Conservation (phyloP, 2,329 filamentous ascomycete genomes). For the Fusarium pseudonygamai region DNA sequence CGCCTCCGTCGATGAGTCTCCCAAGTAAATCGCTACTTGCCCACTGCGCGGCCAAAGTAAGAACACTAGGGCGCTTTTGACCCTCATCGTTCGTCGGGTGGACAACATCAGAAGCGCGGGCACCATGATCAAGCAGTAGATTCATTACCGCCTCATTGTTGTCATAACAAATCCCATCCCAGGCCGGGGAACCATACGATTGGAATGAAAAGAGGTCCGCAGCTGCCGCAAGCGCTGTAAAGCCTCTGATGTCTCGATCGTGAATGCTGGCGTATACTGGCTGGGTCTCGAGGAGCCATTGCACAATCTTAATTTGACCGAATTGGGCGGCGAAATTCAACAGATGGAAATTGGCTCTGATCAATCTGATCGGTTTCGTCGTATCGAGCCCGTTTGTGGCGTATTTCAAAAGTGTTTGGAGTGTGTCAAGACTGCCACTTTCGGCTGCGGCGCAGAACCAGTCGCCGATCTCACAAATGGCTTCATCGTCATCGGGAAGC, state of each 20-base stretch:
- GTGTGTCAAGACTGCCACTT: not conserved
- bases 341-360: not conserved
- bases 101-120: not conserved
- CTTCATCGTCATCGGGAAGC: not conserved
- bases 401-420: not conserved
- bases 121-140: not conserved
- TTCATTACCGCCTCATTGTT: not conserved
- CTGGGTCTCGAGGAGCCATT: not conserved
- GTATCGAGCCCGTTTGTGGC: not conserved
- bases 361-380: not conserved
- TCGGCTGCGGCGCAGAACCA: not conserved
- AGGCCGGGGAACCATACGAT: not conserved
- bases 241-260: not conserved
- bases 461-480: not conserved
- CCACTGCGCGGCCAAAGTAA: not conserved
- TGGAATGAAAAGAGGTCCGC: accelerated
- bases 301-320: not conserved
- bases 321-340: not conserved
- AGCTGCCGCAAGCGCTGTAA: not conserved
- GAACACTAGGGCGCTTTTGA: not conserved
- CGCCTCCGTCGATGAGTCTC: not conserved
- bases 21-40: not conserved
- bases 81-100: not conserved
- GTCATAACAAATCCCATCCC: accelerated
- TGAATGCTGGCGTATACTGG: not conserved